phyloP scores from a whole-genome alignment of 768 basidiomycete species.

The Botryobasidium botryosum region DNA sequence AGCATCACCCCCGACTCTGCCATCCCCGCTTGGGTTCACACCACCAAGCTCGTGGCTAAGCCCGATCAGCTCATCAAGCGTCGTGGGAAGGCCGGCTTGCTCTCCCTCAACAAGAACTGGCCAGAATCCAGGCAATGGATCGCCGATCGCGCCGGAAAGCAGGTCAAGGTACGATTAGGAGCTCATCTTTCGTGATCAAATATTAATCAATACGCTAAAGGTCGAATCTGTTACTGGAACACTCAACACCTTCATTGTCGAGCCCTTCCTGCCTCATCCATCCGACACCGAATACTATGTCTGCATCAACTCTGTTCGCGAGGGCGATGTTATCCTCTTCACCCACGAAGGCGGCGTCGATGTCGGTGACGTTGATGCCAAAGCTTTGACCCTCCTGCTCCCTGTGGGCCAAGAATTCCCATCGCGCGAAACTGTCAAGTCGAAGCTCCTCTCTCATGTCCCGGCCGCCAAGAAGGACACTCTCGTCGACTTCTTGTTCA shows the following conservation, averaged over 20 bases:
- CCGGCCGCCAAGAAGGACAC: conserved; percentile 66
- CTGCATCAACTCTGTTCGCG: conserved; percentile 89
- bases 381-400: conserved; percentile 78
- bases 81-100: conserved; percentile 92
- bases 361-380: conserved; percentile 94
- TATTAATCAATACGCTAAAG: conserved; percentile 22
- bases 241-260: conserved; percentile 93
- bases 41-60: conserved; percentile 81
- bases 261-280: conserved; percentile 96
- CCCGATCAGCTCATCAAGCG: conserved; percentile 99
- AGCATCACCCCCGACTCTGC: conserved; percentile 39
- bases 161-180: conserved; percentile 71
- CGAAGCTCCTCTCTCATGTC: conserved; percentile 66
- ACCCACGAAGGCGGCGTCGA: conserved; percentile 99
- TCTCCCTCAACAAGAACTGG: conserved; percentile 89
- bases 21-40: conserved; percentile 69
- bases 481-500: conserved; percentile 84
- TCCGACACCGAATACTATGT: conserved; percentile 94
- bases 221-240: conserved; percentile 92
- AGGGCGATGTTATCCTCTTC: conserved; percentile 94
- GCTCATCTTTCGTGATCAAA: neutral
- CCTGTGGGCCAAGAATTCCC: conserved; percentile 70
- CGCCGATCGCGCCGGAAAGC: conserved; percentile 73
- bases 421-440: conserved; percentile 54
- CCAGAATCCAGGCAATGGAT: conserved; percentile 81